Evolutionary conservation across 306 rosid species (phyloP).

Genomic region (Mimosa bimucronata): DNA sequence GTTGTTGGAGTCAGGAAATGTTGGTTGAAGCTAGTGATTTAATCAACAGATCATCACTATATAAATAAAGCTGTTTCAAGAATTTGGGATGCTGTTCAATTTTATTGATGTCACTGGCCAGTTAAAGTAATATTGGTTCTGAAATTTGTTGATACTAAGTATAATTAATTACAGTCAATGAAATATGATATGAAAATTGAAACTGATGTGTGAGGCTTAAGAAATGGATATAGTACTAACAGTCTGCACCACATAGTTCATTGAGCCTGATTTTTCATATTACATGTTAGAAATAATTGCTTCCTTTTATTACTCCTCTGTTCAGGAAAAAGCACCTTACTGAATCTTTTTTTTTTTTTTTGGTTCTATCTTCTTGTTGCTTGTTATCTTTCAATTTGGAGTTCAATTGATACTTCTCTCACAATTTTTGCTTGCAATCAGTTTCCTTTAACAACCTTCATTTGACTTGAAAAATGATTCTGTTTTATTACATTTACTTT

Average conservation of each 20-base stretch:
- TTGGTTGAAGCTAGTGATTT: slow-evolving; percentile 8
- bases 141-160: neutral
- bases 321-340: slow-evolving; percentile 89
- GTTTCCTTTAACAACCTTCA: no score
- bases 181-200: neutral
- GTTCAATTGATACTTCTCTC: no score
- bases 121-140: neutral
- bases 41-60: neutral
- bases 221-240: slow-evolving; percentile 6
- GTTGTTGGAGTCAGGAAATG: neutral
- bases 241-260: neutral
- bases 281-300: slow-evolving; percentile 18
- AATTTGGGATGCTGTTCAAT: slow-evolving; percentile 19
- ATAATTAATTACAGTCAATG: neutral
- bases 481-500: neutral
- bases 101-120: slow-evolving; percentile 22
- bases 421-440: no score
- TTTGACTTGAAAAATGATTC: no score
- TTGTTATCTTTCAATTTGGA: no score
- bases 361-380: no score
- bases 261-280: slow-evolving; percentile 13
- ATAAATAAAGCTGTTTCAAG: neutral
- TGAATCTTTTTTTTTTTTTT: slow-evolving; percentile 89
- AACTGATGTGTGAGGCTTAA: neutral
- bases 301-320: slow-evolving; percentile 18